phyloP scores from a whole-genome alignment of 148 eudicot genomes.

The Rhododendron mucronatum region DNA sequence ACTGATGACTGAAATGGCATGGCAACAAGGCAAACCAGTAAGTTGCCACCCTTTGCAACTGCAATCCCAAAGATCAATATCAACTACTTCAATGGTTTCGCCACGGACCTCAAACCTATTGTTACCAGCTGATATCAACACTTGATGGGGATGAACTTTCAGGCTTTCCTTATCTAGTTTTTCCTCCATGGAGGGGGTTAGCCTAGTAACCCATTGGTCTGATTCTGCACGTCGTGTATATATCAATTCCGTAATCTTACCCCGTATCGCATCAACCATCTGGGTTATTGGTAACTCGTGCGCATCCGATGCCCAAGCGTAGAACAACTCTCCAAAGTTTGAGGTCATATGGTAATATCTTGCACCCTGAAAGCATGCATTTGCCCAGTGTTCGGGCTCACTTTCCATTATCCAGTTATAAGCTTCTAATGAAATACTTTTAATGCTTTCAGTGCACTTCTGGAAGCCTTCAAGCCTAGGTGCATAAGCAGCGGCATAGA shows the following conservation, averaged over 20 bases:
- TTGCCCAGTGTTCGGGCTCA: conserved; percentile 79
- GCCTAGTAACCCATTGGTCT: conserved; percentile 58
- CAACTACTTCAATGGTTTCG: conserved; percentile 64
- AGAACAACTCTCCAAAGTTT: conserved; percentile 75
- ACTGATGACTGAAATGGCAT: conserved; percentile 62
- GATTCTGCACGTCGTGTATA: conserved; percentile 48
- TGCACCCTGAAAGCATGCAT: conserved; percentile 68
- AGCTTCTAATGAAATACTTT: conserved; percentile 74
- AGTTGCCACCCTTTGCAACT: conserved; percentile 85
- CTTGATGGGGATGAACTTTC: conserved; percentile 52
- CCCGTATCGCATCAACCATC: conserved; percentile 79
- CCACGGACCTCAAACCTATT: conserved; percentile 71
- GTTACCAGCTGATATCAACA: conserved; percentile 41
- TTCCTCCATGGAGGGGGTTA: conserved; percentile 84
- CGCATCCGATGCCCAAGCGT: conserved; percentile 86
- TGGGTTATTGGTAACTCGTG: conserved; percentile 91
- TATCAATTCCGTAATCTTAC: conserved; percentile 68
- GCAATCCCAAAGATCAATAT: conserved; percentile 64
- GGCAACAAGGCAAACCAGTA: conserved; percentile 87
- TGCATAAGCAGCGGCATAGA: conserved; percentile 69
- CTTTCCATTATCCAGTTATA: conserved; percentile 74
- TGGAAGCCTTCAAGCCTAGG: conserved; percentile 58
- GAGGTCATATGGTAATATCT: conserved; percentile 78
- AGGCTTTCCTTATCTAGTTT: conserved; percentile 62
- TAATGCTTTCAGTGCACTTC: conserved; percentile 53